Evolutionary conservation across 805 yeast genomes (phyloP), one percentile per base, ranked within the genome.

Genomic region (Crinitomyces ghanaensis): DNA sequence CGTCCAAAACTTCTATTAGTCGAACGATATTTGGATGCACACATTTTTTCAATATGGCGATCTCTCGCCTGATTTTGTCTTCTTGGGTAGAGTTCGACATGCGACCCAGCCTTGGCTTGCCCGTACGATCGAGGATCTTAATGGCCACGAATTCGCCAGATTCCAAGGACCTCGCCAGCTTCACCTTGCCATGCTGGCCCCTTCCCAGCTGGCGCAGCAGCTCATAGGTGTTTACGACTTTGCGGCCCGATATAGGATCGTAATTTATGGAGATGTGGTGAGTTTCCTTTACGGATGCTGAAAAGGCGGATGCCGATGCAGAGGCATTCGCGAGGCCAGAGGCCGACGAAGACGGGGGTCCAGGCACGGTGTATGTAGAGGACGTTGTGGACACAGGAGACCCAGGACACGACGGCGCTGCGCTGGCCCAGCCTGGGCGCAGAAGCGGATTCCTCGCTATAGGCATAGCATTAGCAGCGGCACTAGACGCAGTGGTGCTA

Each of bases 141-240:
- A 91, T 85, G 3, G 98, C 98, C n/a, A 84, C 94, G 20, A 72
- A 61, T 29, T 54, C 60, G 20, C 58, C 55, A 8, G 65, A 56
- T n/a, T 69, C 64, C 35, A 77, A 56, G 51, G 86, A 88, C 39
- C 70, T 70, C 0, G 93, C 98, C 13, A 91, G 65, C 54, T 91
- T 91, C 27, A 91, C 98, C 54, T 84, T 88, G n/a, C 98, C 97
- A 57, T 88, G 97, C 54, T 86, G 95, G n/a, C 98, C 98, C 22
- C 81, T 67, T 7, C 98, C 98, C 19, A 91, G 65, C 58, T 86
- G 96, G 17, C 70, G 66, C 19, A 85, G 58, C 23, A 91, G 81
- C 56, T 91, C 98, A 53, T 86, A 91, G 0, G 93, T 75, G 57
- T 91, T 91, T 40, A 91, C 65, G 22, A 78, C 74, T 51, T 86